Evolutionary conservation across 768 basidiomycete genomes (phyloP).

Genomic region (Mycena galericulata): DNA sequence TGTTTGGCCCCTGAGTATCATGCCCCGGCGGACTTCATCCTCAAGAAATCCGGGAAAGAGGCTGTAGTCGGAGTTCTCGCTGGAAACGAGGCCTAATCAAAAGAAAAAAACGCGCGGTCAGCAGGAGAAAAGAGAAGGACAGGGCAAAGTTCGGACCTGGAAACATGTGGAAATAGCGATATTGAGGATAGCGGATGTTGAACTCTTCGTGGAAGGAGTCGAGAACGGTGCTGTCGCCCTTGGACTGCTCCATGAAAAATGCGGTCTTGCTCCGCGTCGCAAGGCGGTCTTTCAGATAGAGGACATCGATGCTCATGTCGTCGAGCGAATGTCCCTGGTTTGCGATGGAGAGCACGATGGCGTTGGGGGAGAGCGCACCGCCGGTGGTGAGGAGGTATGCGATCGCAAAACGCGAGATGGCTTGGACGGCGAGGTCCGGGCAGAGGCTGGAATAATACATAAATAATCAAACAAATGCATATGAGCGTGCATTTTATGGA

Average conservation of each 20-base stretch:
- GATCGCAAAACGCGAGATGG: conserved; percentile 6
- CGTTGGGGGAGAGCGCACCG: neutral
- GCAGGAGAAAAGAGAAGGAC: too few relatives aligned
- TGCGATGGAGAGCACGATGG: conserved; percentile 10
- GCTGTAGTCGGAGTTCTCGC: neutral
- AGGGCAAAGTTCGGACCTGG: neutral
- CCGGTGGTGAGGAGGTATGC: conserved; percentile 10
- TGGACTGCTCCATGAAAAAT: conserved; percentile 16
- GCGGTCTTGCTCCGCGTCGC: conserved; percentile 9
- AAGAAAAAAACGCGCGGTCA: too few relatives aligned
- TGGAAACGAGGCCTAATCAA: conserved; percentile 19
- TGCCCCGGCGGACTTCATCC: conserved; percentile 1
- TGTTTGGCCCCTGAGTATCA: neutral
- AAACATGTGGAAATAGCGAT: conserved; percentile 9
- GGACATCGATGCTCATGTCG: conserved; percentile 7
- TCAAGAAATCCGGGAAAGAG: conserved; percentile 6
- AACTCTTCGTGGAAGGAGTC: conserved; percentile 13
- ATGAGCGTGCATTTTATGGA: neutral
- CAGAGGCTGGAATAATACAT: neutral
- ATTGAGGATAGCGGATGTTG: conserved; percentile 10
- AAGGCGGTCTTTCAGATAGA: neutral
- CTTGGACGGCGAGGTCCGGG: neutral
- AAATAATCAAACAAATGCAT: too few relatives aligned
- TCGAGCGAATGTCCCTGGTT: conserved; percentile 2
- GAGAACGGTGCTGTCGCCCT: conserved; percentile 13